Evolutionary conservation across 805 yeast genomes (phyloP).

Genomic region (Suhomyces sp.): DNA sequence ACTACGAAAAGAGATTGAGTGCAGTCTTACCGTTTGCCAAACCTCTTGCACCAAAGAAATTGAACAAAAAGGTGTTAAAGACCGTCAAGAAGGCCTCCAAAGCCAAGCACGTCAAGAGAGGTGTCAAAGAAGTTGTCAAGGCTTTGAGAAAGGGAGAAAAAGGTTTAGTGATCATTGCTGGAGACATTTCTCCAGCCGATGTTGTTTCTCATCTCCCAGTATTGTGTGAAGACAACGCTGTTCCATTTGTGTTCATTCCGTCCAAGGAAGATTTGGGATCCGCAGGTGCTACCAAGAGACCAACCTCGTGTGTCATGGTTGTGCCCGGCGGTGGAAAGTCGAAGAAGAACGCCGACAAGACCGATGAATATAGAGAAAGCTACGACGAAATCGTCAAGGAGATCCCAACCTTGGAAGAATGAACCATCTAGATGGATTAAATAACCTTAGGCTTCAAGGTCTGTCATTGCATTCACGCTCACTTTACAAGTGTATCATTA

Average conservation of each 20-base stretch:
- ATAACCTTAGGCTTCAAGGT: no score
- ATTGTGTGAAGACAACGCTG: conserved; percentile 89
- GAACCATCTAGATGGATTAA: conserved; percentile 3
- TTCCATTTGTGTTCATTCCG: conserved; percentile 91
- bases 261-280: conserved; percentile 98
- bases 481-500: neutral
- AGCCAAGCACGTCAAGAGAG: conserved; percentile 97
- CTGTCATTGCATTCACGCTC: conserved; percentile 4
- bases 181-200: conserved; percentile 96
- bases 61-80: conserved; percentile 92
- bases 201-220: conserved; percentile 97
- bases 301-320: conserved; percentile 95
- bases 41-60: conserved; percentile 93
- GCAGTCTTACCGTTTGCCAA: conserved; percentile 90
- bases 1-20: conserved; percentile 88
- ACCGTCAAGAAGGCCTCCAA: conserved; percentile 97
- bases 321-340: conserved; percentile 93
- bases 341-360: conserved; percentile 68
- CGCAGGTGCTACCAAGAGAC: conserved; percentile 99
- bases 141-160: conserved; percentile 97
- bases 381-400: conserved; percentile 95
- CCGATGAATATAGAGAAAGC: conserved; percentile 84
- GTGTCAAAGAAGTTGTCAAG: conserved; percentile 98
- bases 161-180: conserved; percentile 94
- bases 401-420: conserved; percentile 48